Percentiles rank a stretch among this genome's conserved stretches.
Conservation (phyloP, 495 filamentous ascomycete species). For the Penicillium coffeae region DNA sequence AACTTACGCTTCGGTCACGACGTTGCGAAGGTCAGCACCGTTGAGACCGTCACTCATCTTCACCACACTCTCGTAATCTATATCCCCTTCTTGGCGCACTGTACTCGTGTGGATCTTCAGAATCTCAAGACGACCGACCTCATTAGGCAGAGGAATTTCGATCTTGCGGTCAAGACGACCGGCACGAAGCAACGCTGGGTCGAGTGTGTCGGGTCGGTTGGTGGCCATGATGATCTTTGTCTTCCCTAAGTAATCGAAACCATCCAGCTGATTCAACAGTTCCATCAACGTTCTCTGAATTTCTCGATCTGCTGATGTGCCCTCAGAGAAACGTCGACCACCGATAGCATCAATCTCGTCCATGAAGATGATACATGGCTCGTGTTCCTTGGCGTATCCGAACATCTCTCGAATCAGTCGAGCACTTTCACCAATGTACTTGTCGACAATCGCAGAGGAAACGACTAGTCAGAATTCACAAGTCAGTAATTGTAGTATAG, state of each 20-base stretch:
- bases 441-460: slow-evolving; percentile 99
- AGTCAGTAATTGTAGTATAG: slow-evolving; percentile 2
- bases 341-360: slow-evolving; percentile 99
- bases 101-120: slow-evolving; percentile 93
- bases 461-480: slow-evolving; percentile 63
- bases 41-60: slow-evolving; percentile 99
- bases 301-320: slow-evolving; percentile 95
- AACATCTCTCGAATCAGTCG: slow-evolving; percentile 99
- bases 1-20: slow-evolving; percentile 92
- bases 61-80: slow-evolving; percentile 98
- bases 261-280: slow-evolving; percentile 96
- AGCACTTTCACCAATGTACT: slow-evolving; percentile 98
- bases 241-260: slow-evolving; percentile 98
- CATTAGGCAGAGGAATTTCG: slow-evolving; percentile 98
- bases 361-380: slow-evolving; percentile 99
- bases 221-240: slow-evolving; percentile 99
- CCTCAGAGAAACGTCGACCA: slow-evolving; percentile 95
- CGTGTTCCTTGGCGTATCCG: slow-evolving; percentile 98
- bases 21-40: slow-evolving; percentile 95
- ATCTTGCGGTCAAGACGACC: slow-evolving; percentile 97
- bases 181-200: slow-evolving; percentile 89
- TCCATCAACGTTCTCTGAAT: slow-evolving; percentile 99
- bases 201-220: slow-evolving; percentile 95
- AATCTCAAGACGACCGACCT: slow-evolving; percentile 95
- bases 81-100: slow-evolving; percentile 87